Evolutionary conservation across 202 grass and related monocot species (phyloP).

Genomic region (Alloteropsis angusta): DNA sequence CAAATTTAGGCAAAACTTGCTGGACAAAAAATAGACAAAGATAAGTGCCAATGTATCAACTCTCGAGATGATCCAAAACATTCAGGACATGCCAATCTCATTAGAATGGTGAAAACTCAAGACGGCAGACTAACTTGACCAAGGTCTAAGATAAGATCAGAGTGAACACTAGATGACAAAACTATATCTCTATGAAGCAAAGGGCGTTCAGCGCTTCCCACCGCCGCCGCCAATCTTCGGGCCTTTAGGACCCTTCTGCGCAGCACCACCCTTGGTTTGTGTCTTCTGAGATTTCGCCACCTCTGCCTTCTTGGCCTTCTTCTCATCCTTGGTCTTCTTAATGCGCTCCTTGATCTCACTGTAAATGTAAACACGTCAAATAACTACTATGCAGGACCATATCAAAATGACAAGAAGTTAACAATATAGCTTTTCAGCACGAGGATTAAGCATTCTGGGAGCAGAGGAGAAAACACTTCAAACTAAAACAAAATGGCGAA

Average conservation of each 20-base stretch:
- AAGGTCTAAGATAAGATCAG: constrained; percentile 16
- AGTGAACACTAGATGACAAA: constrained; percentile 15
- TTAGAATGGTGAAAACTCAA: not conserved
- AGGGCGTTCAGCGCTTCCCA: constrained; percentile 38
- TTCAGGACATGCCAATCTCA: not conserved
- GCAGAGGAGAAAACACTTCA: too few relatives aligned
- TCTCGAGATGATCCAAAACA: constrained; percentile 2
- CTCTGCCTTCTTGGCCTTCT: constrained; percentile 64
- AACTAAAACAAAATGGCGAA: too few relatives aligned
- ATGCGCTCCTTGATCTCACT: constrained; percentile 81
- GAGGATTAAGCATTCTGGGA: not conserved
- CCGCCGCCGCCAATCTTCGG: constrained; percentile 51
- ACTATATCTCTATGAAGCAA: constrained; percentile 19
- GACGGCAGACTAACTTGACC: constrained; percentile 10
- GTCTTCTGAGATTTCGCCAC: constrained; percentile 47
- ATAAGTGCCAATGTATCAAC: constrained; percentile 16
- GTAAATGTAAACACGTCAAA: not conserved
- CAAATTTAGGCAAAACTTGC: not conserved
- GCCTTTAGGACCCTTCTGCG: constrained; percentile 37
- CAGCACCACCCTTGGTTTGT: constrained; percentile 36
- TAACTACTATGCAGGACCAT: not conserved
- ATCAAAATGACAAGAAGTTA: too few relatives aligned
- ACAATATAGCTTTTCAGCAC: not conserved
- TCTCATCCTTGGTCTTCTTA: constrained; percentile 74
- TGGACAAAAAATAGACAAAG: not conserved